Conservation (phyloP, 2,329 filamentous ascomycete species). For the Epichloe festucae region DNA sequence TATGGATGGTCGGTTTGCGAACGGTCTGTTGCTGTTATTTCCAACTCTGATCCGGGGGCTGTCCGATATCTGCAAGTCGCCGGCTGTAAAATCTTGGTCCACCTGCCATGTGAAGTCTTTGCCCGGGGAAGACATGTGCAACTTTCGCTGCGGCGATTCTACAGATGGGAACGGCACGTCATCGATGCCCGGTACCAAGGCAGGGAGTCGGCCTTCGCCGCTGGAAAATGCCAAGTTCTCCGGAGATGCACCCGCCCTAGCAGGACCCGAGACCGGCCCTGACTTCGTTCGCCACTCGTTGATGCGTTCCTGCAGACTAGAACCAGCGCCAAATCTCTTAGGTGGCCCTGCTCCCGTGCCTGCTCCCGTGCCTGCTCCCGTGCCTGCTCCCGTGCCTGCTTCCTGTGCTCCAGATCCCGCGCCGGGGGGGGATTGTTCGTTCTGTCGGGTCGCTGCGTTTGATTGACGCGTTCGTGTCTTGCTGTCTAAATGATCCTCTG, state of each 20-base stretch:
- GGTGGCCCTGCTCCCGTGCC: not conserved
- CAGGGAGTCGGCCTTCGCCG: constrained; percentile 21
- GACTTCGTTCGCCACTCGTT: constrained; percentile 5
- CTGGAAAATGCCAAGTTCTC: constrained; percentile 12
- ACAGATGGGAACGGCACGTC: constrained; percentile 22
- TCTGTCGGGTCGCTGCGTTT: constrained; percentile 8
- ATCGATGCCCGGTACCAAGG: constrained; percentile 26
- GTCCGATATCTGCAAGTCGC: constrained; percentile 40
- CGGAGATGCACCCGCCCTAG: not conserved
- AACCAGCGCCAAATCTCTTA: not conserved
- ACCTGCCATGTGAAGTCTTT: constrained; percentile 43
- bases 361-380: not conserved
- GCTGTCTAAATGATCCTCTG: constrained; percentile 19
- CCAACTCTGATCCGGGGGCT: constrained; percentile 37
- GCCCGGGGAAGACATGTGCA: constrained; percentile 26
- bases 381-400: not conserved
- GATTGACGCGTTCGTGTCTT: constrained; percentile 8
- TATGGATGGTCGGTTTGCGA: constrained; percentile 19
- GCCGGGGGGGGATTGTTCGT: constrained; percentile 2
- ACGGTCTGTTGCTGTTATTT: constrained; percentile 17
- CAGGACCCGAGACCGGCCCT: not conserved
- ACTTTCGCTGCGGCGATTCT: constrained; percentile 11
- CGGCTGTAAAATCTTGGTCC: constrained; percentile 44
- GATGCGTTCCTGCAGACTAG: constrained; percentile 5
- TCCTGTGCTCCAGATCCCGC: not conserved